Conservation (phyloP, 805 yeast species). For the Cyberlindnera bimundalis region DNA sequence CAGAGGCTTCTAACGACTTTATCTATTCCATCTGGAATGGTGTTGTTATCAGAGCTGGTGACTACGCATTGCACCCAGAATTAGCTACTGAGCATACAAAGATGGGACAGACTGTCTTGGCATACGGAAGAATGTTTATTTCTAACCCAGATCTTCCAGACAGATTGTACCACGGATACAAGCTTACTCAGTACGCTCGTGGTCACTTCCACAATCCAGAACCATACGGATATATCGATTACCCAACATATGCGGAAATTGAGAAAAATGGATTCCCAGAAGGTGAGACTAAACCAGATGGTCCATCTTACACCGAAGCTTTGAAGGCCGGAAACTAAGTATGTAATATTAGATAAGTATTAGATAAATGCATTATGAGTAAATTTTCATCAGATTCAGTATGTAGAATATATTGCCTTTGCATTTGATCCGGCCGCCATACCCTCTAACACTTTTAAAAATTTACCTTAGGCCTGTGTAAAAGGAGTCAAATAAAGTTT, state of each 20-base stretch:
- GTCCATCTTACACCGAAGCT: slow-evolving; percentile 7
- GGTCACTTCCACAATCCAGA: slow-evolving; percentile 32
- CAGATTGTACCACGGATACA: slow-evolving; percentile 32
- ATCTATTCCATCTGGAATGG: slow-evolving; percentile 45
- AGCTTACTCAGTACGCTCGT: slow-evolving; percentile 38
- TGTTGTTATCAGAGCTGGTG: slow-evolving; percentile 30
- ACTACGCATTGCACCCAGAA: slow-evolving; percentile 16
- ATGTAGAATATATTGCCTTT: no score
- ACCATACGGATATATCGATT: slow-evolving; percentile 35
- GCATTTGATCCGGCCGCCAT: no score
- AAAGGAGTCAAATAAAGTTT: no score
- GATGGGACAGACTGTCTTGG: slow-evolving; percentile 28
- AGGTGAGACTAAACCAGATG: slow-evolving; percentile 4
- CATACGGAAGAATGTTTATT: slow-evolving; percentile 37
- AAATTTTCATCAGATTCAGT: no score
- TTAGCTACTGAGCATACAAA: slow-evolving; percentile 8
- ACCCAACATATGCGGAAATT: slow-evolving; percentile 22
- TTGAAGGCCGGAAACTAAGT: slow-evolving; percentile 4
- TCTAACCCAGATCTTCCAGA: slow-evolving; percentile 41
- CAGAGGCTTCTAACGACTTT: slow-evolving; percentile 32
- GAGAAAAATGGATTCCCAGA: slow-evolving; percentile 11
- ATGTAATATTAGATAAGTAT: neutral
- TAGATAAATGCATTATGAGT: no score
- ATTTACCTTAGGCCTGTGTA: no score
- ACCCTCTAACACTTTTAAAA: no score